Conservation (phyloP, 1,284 basidiomycete genomes). For the Microbotryum saponariae region DNA sequence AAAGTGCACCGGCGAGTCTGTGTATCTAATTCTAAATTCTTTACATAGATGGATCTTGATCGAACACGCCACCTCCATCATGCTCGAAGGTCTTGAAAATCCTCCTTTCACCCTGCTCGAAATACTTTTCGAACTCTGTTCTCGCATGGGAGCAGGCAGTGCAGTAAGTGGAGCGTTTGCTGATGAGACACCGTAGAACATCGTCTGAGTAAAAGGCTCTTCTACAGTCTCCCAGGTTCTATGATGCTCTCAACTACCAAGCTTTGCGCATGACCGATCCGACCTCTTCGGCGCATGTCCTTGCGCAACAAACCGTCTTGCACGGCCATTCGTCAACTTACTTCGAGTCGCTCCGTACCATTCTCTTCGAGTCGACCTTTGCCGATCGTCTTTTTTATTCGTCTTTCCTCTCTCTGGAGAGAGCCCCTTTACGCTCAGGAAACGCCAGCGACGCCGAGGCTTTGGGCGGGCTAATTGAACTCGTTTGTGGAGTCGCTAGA, state of each 20-base stretch:
- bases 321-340: neutral
- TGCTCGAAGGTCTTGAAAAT: neutral
- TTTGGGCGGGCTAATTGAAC: neutral
- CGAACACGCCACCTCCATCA: constrained; percentile 1
- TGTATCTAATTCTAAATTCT: no score
- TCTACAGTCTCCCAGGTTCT: constrained; percentile 3
- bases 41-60: constrained; percentile 1
- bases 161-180: neutral
- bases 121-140: constrained; percentile 1
- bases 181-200: neutral
- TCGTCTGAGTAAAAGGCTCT: neutral
- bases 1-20: neutral
- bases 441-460: neutral
- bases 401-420: neutral
- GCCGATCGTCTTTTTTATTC: constrained; percentile 8
- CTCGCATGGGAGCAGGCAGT: neutral
- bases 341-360: neutral
- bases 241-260: neutral
- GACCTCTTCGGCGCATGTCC: neutral
- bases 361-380: constrained; percentile 3
- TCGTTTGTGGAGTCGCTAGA: neutral
- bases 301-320: neutral
- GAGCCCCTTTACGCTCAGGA: no score
- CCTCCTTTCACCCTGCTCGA: neutral
- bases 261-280: neutral